Evolutionary conservation across 169 alveolate species (phyloP), one percentile per base, ranked within the genome.

Genomic region (Theileria annulata): DNA sequence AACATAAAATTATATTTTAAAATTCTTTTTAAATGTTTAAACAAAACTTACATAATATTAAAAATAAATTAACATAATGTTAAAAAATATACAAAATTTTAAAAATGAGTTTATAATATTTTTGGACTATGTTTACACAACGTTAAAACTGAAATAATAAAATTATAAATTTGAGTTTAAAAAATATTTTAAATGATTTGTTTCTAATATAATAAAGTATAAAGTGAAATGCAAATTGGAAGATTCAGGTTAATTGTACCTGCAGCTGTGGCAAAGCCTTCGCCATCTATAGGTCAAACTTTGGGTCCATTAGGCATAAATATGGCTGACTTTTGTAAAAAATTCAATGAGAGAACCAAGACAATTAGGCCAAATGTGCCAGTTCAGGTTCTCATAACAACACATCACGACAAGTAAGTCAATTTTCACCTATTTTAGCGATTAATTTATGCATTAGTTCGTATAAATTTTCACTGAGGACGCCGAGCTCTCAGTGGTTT

Each of bases 191-290:
- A 35, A 35, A 35, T 35, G 25, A 66, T 13, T 21, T 15, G 23
- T 28, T 21, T 35, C 13, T 35, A 35, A 35, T 35, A 35, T 35
- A 35, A 35, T 5, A 54, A 17, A 54, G 10, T n/a, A n/a, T 54
- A n/a, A 54, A 4, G 3, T 54, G 27, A 69, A 28, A 69, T 69
- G 77, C 66, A 27, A 27, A 60, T 79, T 21, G 91, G 88, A 2
- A 48, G 86, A 13, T 85, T 68, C 59, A 10, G 88, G 58, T 35
- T 75, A 75, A 84, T 92, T 31, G 95, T 92, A 42, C 91, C 93
- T n/a, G 96, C 97, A 17, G 97, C 96, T 23, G 88, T 90, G 28
- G 97, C 98, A 12, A 95, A 94, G 72, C 98, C 98, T 5, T 93
- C 96, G 42, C 96, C 98, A 12, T 91, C 95, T 59, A 95, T 95